These are phyloP conservation scores for Solanum virginianum DNA, from an alignment of 257 asterid genomes.

Conservation along the genomic window DNA sequence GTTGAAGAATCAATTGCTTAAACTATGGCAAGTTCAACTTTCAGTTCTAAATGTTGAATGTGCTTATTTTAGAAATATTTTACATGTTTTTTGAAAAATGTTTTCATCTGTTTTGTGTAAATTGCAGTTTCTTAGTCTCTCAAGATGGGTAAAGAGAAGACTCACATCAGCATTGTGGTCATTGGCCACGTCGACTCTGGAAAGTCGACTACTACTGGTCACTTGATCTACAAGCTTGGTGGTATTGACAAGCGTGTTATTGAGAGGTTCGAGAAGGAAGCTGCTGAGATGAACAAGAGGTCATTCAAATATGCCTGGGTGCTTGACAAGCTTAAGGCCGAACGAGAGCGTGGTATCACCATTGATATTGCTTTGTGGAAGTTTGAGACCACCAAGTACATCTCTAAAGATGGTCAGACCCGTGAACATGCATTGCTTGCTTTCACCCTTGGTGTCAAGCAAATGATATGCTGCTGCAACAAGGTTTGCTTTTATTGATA, in stretches of 20 bases:
- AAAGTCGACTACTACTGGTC: slow-evolving; percentile 37
- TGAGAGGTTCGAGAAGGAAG: slow-evolving; percentile 62
- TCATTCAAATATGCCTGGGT: slow-evolving; percentile 86
- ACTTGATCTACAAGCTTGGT: slow-evolving; percentile 66
- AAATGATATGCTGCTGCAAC: slow-evolving; percentile 76
- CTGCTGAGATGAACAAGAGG: too few relatives aligned
- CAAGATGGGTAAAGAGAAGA: slow-evolving; percentile 25
- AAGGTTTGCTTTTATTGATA: slow-evolving; percentile 18
- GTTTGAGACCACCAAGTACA: slow-evolving; percentile 76
- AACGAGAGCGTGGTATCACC: too few relatives aligned
- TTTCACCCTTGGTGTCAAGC: slow-evolving; percentile 71
- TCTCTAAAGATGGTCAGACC: slow-evolving; percentile 74
- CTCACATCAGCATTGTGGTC: slow-evolving; percentile 34
- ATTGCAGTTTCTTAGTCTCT: neutral
- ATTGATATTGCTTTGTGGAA: too few relatives aligned
- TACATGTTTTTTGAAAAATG: neutral
- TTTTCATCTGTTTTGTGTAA: neutral
- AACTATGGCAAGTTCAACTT: neutral
- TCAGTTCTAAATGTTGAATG: neutral
- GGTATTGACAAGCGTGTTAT: slow-evolving; percentile 81
- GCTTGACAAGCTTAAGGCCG: slow-evolving; percentile 81
- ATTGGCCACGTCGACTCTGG: slow-evolving; percentile 43
- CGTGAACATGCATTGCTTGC: slow-evolving; percentile 77
- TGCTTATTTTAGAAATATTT: neutral
- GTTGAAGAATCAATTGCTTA: neutral